A percentile compares a stretch with the other conserved stretches of the same genome.
These are phyloP conservation scores for Picocystis sp. DNA, from an alignment of 163 green algal genomes.

Conservation along the genomic window DNA sequence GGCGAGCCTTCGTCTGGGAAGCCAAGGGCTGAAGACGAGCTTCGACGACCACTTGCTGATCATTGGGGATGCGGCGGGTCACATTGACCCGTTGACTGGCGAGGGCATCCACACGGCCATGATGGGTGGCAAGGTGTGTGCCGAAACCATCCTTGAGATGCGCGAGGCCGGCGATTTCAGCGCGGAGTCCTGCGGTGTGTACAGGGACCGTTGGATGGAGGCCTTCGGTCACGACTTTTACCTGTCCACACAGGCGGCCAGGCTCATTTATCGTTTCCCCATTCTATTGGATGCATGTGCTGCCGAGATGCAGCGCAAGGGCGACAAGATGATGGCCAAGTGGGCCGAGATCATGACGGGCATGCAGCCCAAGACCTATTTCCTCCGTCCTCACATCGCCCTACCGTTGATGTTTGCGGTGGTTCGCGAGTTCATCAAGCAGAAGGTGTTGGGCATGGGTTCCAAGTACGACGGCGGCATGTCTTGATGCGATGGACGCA, in stretches of 20 bases:
- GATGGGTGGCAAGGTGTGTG: constrained; percentile 42
- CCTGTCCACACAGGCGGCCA: constrained; percentile 44
- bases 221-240: constrained; percentile 42
- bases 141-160: constrained; percentile 58
- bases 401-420: constrained; percentile 45
- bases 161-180: constrained; percentile 51
- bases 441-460: constrained; percentile 31
- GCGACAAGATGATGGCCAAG: constrained; percentile 65
- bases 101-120: constrained; percentile 82
- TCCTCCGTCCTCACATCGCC: constrained; percentile 58
- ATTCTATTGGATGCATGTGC: constrained; percentile 74
- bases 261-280: constrained; percentile 59
- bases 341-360: constrained; percentile 59
- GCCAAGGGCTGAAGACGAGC: constrained; percentile 47
- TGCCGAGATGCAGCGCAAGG: constrained; percentile 57
- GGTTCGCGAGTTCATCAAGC: constrained; percentile 44
- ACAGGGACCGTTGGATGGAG: constrained; percentile 35
- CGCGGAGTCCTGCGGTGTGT: constrained; percentile 20
- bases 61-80: constrained; percentile 67
- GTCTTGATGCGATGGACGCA: too few species aligned
- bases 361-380: constrained; percentile 84
- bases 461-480: too few species aligned
- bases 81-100: constrained; percentile 78
- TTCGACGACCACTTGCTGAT: constrained; percentile 71
- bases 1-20: constrained; percentile 54